These are phyloP conservation scores for Glycine tomentella DNA, from an alignment of 306 rosid genomes.

Conservation along the genomic window DNA sequence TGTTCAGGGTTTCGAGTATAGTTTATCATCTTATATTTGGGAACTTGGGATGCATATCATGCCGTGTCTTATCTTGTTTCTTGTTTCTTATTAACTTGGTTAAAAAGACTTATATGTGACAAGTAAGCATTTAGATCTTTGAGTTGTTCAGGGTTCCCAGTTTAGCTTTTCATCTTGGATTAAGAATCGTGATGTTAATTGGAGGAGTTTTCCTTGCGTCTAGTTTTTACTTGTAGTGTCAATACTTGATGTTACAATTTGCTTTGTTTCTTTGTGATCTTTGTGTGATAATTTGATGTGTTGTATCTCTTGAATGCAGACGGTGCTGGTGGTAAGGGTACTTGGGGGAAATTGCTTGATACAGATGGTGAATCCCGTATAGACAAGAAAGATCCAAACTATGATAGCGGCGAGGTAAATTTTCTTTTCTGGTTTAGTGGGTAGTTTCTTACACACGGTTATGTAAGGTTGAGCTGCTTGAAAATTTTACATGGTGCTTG, in stretches of 20 bases:
- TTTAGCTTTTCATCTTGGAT: not conserved
- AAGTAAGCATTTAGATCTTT: not conserved
- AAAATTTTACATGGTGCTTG: not conserved
- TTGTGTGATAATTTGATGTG: not conserved
- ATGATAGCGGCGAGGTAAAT: constrained; percentile 49
- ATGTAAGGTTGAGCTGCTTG: not conserved
- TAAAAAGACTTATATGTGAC: not conserved
- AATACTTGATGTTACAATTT: not conserved
- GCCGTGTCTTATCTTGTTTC: not conserved
- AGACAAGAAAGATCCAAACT: constrained; percentile 42
- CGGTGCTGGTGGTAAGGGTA: constrained; percentile 47
- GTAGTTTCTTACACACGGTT: not conserved
- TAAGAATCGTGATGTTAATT: not conserved
- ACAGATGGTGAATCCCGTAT: constrained; percentile 40
- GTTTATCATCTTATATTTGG: too few species aligned
- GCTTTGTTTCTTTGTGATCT: not conserved
- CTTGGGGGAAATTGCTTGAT: constrained; percentile 47
- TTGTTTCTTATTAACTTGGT: not conserved
- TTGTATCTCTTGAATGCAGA: constrained; percentile 27
- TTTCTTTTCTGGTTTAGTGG: constrained; percentile 7
- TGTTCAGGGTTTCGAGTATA: too few species aligned
- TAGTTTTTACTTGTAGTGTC: not conserved
- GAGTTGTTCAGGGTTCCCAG: not conserved
- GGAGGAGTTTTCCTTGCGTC: not conserved
- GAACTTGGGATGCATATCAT: not conserved